Conservation (phyloP, 1,139 yeast species). For the Trichomonascaceae sp. region DNA sequence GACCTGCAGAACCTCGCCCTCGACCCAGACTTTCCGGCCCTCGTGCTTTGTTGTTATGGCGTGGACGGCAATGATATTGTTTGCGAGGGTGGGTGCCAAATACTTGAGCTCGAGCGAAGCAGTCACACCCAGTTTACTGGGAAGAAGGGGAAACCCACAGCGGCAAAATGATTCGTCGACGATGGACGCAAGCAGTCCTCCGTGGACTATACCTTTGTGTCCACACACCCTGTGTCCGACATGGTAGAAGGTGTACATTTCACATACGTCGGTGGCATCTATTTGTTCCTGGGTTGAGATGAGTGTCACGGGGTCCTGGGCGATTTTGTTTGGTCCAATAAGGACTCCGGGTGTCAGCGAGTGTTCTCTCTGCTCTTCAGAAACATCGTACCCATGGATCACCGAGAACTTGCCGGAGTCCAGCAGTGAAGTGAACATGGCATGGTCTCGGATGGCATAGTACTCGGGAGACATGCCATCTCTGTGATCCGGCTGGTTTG, state of each 20-base stretch:
- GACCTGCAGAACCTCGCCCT: conserved; percentile 31
- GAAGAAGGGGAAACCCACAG: conserved; percentile 78
- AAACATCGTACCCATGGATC: conserved; percentile 16
- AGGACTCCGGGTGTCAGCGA: conserved; percentile 24
- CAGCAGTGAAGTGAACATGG: conserved; percentile 12
- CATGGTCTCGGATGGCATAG: conserved; percentile 12
- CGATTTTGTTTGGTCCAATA: conserved; percentile 19
- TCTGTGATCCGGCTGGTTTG: too few species aligned
- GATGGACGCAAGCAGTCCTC: conserved; percentile 73
- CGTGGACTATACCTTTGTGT: conserved; percentile 66
- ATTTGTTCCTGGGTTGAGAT: conserved; percentile 12
- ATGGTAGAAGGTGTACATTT: conserved; percentile 38
- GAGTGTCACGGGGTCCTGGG: conserved; percentile 23
- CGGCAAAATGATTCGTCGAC: conserved; percentile 78
- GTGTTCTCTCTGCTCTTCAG: conserved; percentile 13
- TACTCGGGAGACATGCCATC: conserved; percentile 9
- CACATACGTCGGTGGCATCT: conserved; percentile 11
- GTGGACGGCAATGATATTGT: conserved; percentile 49
- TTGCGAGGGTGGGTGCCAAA: conserved; percentile 49
- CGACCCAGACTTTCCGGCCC: conserved; percentile 71
- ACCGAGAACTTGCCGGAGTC: conserved; percentile 13
- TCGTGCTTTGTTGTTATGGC: conserved; percentile 55
- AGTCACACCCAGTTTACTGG: conserved; percentile 82
- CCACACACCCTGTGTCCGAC: conserved; percentile 56
- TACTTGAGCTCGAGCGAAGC: conserved; percentile 63